Percentiles rank a stretch among this genome's conserved stretches.
phyloP scores from a whole-genome alignment of 768 basidiomycete genomes.

The Leccinum broughii region DNA sequence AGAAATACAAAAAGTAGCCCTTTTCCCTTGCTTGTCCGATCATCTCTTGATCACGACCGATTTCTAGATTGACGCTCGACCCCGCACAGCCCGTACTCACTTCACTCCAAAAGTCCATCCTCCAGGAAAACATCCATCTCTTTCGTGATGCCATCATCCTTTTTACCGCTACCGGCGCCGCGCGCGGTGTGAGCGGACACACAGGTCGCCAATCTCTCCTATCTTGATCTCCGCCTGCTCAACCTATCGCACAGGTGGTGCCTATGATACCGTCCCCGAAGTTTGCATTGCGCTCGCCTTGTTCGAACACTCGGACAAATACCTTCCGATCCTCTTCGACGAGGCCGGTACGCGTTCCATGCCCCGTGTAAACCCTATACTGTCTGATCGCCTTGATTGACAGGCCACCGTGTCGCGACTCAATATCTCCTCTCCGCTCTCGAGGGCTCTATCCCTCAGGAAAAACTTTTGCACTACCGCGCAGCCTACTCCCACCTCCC shows the following conservation, averaged over 20 bases:
- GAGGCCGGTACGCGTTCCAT: conserved; percentile 64
- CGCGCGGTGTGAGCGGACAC: conserved; percentile 85
- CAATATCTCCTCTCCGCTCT: conserved; percentile 84
- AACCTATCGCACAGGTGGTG: conserved; percentile 46
- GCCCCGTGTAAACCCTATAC: not conserved
- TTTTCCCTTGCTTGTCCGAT: not conserved
- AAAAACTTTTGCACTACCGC: conserved; percentile 83
- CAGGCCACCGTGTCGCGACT: conserved; percentile 88
- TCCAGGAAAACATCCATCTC: conserved; percentile 74
- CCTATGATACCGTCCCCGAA: conserved; percentile 81
- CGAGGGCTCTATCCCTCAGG: conserved; percentile 66
- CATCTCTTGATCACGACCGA: conserved; percentile 10
- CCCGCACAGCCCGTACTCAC: conserved; percentile 63
- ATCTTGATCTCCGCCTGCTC: not conserved
- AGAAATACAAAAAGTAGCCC: conserved; percentile 67
- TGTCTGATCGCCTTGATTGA: conserved; percentile 2
- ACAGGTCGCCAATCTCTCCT: conserved; percentile 49
- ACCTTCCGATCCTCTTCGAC: conserved; percentile 71
- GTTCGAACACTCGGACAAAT: conserved; percentile 63
- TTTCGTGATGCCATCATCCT: conserved; percentile 83
- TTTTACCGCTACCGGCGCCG: conserved; percentile 85
- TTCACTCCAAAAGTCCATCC: conserved; percentile 54
- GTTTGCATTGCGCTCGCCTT: conserved; percentile 76
- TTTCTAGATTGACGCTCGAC: conserved; percentile 68
- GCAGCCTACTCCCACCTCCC: too few relatives aligned